Evolutionary conservation across 768 basidiomycete species (phyloP).

Genomic region (Boletus speciosus): DNA sequence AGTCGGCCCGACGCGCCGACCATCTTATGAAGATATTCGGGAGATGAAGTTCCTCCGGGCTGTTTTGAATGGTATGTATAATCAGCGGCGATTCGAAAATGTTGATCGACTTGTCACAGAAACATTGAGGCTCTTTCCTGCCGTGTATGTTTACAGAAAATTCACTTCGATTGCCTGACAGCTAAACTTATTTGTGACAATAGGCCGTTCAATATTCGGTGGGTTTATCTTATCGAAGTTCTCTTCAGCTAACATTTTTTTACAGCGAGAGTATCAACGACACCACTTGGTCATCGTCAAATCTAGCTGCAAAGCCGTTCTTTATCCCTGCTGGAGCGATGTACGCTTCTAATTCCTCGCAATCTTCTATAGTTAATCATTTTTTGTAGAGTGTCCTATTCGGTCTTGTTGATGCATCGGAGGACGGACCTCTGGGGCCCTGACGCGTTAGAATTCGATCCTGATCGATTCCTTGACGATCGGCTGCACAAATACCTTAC

Average conservation of each 20-base stretch:
- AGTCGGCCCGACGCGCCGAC: slow-evolving; percentile 35
- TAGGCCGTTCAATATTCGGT: slow-evolving; percentile 37
- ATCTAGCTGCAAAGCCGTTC: slow-evolving; percentile 24
- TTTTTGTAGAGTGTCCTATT: slow-evolving; percentile 23
- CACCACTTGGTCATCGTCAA: slow-evolving; percentile 24
- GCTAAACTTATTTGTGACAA: neutral
- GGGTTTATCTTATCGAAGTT: neutral
- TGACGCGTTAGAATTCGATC: slow-evolving; percentile 36
- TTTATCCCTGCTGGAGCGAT: slow-evolving; percentile 26
- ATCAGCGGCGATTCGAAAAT: too few species aligned
- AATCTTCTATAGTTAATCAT: neutral
- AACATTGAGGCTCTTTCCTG: slow-evolving; percentile 33
- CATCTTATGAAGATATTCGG: slow-evolving; percentile 40
- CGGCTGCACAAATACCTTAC: slow-evolving; percentile 33
- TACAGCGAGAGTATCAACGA: slow-evolving; percentile 21
- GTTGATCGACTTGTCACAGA: slow-evolving; percentile 15
- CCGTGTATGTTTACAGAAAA: slow-evolving; percentile 22
- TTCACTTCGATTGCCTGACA: neutral
- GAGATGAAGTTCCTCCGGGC: slow-evolving; percentile 44
- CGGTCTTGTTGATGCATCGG: slow-evolving; percentile 35
- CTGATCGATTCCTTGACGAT: slow-evolving; percentile 40
- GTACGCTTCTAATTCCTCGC: slow-evolving; percentile 8
- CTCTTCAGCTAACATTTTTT: neutral
- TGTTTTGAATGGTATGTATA: slow-evolving; percentile 40
- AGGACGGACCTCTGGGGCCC: slow-evolving; percentile 37